Evolutionary conservation across 1,284 basidiomycete species (phyloP).

Genomic region (Trametes hirsuta): DNA sequence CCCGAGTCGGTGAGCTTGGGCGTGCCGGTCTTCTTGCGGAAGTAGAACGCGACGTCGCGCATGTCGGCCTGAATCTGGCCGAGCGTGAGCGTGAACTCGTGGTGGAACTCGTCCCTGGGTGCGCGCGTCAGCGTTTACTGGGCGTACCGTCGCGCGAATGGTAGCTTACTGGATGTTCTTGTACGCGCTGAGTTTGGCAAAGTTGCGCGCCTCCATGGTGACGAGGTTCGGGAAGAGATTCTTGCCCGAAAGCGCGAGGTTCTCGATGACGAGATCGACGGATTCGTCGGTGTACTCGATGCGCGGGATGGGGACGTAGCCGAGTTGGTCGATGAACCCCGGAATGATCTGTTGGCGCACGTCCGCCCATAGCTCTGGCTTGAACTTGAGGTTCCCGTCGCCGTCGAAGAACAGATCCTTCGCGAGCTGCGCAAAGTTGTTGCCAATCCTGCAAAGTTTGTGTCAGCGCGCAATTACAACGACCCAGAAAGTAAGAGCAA

Average conservation of each 20-base stretch:
- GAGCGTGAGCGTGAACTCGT: constrained; percentile 75
- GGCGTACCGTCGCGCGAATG: constrained; percentile 34
- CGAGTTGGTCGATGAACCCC: constrained; percentile 75
- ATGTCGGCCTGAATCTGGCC: constrained; percentile 93
- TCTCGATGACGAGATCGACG: constrained; percentile 92
- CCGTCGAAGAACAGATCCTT: constrained; percentile 60
- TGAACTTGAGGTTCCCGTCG: constrained; percentile 87
- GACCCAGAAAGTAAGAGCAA: constrained; percentile 23
- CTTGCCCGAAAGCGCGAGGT: constrained; percentile 85
- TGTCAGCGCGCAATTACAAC: constrained; percentile 57
- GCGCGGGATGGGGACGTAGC: constrained; percentile 90
- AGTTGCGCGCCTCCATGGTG: constrained; percentile 83
- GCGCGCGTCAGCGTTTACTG: constrained; percentile 20
- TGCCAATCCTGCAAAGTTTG: constrained; percentile 64
- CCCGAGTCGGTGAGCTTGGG: constrained; percentile 87
- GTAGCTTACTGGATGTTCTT: constrained; percentile 40
- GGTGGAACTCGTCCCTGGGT: constrained; percentile 57
- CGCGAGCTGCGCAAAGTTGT: constrained; percentile 83
- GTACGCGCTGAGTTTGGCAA: constrained; percentile 82
- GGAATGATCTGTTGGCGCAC: constrained; percentile 86
- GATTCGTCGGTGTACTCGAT: constrained; percentile 89
- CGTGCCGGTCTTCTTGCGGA: constrained; percentile 77
- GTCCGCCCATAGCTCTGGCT: constrained; percentile 87
- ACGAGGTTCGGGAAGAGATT: constrained; percentile 86
- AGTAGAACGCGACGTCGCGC: constrained; percentile 90